phyloP scores from a whole-genome alignment of 176 grass and related monocot species.

The Carex littledalei region DNA sequence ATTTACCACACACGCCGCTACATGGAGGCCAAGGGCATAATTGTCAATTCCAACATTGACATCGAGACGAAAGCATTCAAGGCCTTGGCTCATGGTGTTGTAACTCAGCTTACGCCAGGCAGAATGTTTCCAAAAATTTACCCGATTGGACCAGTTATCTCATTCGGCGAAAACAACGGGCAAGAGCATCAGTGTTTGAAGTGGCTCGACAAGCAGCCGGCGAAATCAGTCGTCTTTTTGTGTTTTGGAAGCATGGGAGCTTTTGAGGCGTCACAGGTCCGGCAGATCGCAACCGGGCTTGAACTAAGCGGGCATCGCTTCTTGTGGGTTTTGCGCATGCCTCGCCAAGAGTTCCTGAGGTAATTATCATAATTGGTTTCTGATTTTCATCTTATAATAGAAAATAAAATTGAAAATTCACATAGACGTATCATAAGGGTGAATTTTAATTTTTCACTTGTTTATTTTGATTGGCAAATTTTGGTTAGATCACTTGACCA shows the following conservation, averaged over 20 bases:
- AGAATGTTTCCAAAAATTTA: neutral
- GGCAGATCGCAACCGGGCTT: neutral
- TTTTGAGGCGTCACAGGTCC: neutral
- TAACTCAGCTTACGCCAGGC: neutral
- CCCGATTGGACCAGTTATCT: conserved; percentile 1
- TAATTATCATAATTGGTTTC: neutral
- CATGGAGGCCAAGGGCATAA: conserved; percentile 32
- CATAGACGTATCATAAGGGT: neutral
- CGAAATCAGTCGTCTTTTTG: neutral
- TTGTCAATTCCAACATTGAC: conserved; percentile 29
- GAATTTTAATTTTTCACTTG: neutral
- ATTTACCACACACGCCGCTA: conserved; percentile 23
- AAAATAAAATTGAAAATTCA: neutral
- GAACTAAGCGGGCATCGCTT: neutral
- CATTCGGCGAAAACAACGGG: neutral
- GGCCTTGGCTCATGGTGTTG: conserved; percentile 11
- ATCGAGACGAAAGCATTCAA: conserved; percentile 4
- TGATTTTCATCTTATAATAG: neutral
- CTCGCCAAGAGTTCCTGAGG: neutral
- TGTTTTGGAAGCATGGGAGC: conserved; percentile 19
- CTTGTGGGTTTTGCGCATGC: conserved; percentile 20
- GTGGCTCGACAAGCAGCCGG: neutral
- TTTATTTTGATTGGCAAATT: neutral
- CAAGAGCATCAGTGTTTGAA: conserved; percentile 13
- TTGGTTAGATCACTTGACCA: neutral